Conservation (phyloP, 768 basidiomycete genomes). For the Leccinum variicolor region DNA sequence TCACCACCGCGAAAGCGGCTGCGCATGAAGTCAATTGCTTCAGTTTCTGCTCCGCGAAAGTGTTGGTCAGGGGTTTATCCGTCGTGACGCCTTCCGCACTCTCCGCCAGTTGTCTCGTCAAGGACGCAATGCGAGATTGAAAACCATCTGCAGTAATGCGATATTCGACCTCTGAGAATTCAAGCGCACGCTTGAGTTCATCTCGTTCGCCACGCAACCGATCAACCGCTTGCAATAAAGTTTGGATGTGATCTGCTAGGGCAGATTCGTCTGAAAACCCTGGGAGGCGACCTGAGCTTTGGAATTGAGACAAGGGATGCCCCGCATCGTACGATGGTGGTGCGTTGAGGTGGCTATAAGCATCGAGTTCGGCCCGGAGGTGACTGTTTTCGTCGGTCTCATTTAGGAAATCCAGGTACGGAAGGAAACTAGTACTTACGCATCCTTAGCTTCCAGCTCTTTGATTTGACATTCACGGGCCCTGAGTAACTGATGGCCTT, state of each 20-base stretch:
- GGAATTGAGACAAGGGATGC: not conserved
- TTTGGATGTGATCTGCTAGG: constrained; percentile 44
- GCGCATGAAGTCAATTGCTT: constrained; percentile 33
- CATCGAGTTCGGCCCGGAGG: constrained; percentile 20
- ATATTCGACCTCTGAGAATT: constrained; percentile 68
- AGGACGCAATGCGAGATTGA: constrained; percentile 44
- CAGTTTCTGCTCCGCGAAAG: constrained; percentile 12
- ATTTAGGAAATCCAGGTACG: not conserved
- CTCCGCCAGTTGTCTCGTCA: constrained; percentile 24
- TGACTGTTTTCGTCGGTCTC: constrained; percentile 12
- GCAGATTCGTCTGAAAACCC: constrained; percentile 19
- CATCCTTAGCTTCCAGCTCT: constrained; percentile 22
- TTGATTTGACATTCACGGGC: constrained; percentile 24
- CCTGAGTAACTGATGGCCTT: constrained; percentile 18
- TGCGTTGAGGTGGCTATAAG: not conserved
- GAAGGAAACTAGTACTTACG: constrained; percentile 19
- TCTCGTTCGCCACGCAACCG: constrained; percentile 55
- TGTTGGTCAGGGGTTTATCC: constrained; percentile 1
- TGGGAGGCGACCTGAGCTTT: not conserved
- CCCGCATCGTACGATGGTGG: not conserved
- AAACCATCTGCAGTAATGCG: constrained; percentile 60
- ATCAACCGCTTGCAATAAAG: constrained; percentile 59
- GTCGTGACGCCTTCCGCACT: constrained; percentile 15
- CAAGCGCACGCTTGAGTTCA: constrained; percentile 54
- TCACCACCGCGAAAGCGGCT: constrained; percentile 36